phyloP scores from a whole-genome alignment of 352 stramenopile genomes.

The Pythium scleroteichum region DNA sequence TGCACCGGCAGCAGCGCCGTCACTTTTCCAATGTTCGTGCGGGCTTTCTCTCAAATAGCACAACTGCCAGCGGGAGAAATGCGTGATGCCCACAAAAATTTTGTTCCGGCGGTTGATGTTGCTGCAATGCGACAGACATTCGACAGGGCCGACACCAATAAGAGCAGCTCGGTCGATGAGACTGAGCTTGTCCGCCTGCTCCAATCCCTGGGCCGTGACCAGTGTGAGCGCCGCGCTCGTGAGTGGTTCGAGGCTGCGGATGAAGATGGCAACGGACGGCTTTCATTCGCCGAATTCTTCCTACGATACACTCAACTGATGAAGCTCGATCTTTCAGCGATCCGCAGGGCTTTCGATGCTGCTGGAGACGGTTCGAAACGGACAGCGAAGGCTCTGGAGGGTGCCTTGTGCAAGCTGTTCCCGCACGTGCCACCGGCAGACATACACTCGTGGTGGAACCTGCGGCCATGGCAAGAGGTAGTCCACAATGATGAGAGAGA shows the following conservation, averaged over 20 bases:
- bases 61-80: conserved; percentile 41
- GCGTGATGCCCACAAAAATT: neutral
- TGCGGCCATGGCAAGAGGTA: conserved; percentile 6
- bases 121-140: conserved; percentile 43
- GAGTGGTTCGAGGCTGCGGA: conserved; percentile 46
- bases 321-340: conserved; percentile 32
- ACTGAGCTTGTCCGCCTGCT: conserved; percentile 21
- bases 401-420: conserved; percentile 13
- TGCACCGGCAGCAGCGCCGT: conserved; percentile 35
- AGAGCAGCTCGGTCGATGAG: conserved; percentile 40
- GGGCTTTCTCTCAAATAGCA: conserved; percentile 58
- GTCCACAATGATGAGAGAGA: neutral
- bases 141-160: conserved; percentile 37
- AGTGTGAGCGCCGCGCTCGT: conserved; percentile 25
- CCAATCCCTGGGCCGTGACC: conserved; percentile 22
- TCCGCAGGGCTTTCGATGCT: conserved; percentile 41
- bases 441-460: conserved; percentile 21
- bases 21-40: conserved; percentile 52
- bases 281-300: conserved; percentile 71
- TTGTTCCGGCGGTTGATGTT: conserved; percentile 46
- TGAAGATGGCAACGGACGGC: conserved; percentile 27
- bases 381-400: neutral
- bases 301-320: conserved; percentile 57
- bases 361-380: too few relatives aligned
- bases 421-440: conserved; percentile 11